Base-by-base conservation (phyloP, 1,284 basidiomycete genomes). In the Wolfiporia cocos region DNA sequence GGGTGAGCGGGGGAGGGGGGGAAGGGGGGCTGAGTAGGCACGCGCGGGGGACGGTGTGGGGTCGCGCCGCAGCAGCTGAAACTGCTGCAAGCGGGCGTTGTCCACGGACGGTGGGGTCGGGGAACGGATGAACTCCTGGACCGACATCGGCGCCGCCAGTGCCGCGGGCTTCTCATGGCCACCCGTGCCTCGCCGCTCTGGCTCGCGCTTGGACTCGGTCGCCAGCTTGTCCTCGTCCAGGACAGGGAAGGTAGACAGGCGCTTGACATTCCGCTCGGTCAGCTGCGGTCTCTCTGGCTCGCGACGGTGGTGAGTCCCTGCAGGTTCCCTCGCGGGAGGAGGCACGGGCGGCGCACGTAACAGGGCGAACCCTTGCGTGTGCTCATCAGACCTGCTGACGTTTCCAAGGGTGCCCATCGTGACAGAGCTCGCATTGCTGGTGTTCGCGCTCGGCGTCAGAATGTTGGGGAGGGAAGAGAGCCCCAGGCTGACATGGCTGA, bases 401-500 rank as follows among this genome's bases (percentile, higher is more conserved):
- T 24, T 30, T 6, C 18, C n/a, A 11, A 31, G 4, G 3, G 39
- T 32, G 23, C 44, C 39, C 5, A 37, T 18, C 18, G 44, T 46
- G 7, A 55, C 44, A 4, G 50, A 53, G 37, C 55, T 58, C 2
- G 52, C 49, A 37, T 51, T 51, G 47, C 58, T 61, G 34, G 52
- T 43, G 35, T 59, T 61, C 31, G 55, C 54, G 36, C 43, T 53
- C 3, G 49, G 53, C 9, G 52, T 53, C 11, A 54, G 24, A 22
- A 56, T 41, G 40, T 55, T 55, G 6, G 59, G 59, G 5, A 62
- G 46, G 9, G 53, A 52, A 19, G 57, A 55, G 17, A 62, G 41
- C 3, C 50, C 56, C 2, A 62, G 48, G 36, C 59, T 57, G 38
- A 62, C 58, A 42, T 57, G 54, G 39, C 57, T 59, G 14, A 62